These are phyloP conservation scores for Martiniozyma asiatica DNA, from an alignment of 1,139 yeast species.

Conservation along the genomic window DNA sequence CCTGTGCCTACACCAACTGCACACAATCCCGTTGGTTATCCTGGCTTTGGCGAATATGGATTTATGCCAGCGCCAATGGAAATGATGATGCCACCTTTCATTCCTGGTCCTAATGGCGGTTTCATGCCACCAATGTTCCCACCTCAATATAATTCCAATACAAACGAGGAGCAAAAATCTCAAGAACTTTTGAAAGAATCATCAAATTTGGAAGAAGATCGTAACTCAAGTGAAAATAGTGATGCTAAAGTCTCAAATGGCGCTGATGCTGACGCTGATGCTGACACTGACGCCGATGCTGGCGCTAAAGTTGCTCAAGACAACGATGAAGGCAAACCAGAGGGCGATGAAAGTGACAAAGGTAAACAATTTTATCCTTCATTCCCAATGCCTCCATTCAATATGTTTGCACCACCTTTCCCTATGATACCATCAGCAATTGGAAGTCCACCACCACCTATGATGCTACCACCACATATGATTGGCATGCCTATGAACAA, in stretches of 20 bases:
- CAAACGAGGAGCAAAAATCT: no score
- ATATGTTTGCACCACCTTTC: conserved; percentile 27
- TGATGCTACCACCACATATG: conserved; percentile 9
- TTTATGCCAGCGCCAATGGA: conserved; percentile 14
- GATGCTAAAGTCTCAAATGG: no score
- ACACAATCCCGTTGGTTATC: conserved; percentile 6
- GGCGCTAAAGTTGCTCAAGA: no score
- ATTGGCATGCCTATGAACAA: conserved; percentile 6
- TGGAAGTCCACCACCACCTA: conserved; percentile 9
- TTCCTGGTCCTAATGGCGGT: conserved; percentile 5
- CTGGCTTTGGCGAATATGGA: conserved; percentile 8
- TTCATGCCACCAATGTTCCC: conserved; percentile 14
- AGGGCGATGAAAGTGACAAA: conserved; percentile 5
- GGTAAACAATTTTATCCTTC: conserved; percentile 16
- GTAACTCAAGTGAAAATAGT: no score
- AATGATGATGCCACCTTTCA: conserved; percentile 9
- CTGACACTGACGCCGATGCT: no score
- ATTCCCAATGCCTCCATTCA: conserved; percentile 39
- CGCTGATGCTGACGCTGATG: no score
- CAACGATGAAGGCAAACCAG: neutral
- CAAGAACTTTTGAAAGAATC: no score
- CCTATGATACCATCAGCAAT: conserved; percentile 13
- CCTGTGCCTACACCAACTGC: conserved; percentile 4
- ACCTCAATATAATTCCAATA: conserved; percentile 2
- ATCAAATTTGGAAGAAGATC: no score